These are phyloP conservation scores for Fusarium sp. DNA, from an alignment of 2,329 filamentous ascomycete species.

Conservation along the genomic window DNA sequence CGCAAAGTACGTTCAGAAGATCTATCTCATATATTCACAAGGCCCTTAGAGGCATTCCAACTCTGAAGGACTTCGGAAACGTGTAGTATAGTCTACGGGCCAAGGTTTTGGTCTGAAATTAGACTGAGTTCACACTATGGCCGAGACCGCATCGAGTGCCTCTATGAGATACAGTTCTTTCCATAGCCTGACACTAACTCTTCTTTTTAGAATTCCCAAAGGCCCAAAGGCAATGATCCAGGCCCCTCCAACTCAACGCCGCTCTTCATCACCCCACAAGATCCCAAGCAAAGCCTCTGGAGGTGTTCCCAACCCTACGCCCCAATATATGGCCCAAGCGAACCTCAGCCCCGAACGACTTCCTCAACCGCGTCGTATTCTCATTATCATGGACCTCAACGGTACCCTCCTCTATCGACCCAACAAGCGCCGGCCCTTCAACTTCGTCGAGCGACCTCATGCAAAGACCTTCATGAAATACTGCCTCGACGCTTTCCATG, in stretches of 20 bases:
- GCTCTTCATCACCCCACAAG: slow-evolving; percentile 7
- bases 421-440: slow-evolving; percentile 55
- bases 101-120: too few species aligned
- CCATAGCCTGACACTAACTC: background rate
- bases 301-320: slow-evolving; percentile 69
- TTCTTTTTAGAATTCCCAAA: slow-evolving; percentile 6
- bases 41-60: background rate
- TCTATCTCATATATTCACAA: background rate
- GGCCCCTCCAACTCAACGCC: background rate
- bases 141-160: too few species aligned
- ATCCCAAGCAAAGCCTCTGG: slow-evolving; percentile 57
- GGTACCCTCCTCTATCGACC: slow-evolving; percentile 86
- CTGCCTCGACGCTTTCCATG: slow-evolving; percentile 76
- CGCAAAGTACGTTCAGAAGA: background rate
- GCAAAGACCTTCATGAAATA: slow-evolving; percentile 76
- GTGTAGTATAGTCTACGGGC: too few species aligned
- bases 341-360: slow-evolving; percentile 54
- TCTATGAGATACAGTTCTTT: too few species aligned
- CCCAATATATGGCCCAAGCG: slow-evolving; percentile 69
- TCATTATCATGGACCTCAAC: slow-evolving; percentile 92
- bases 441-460: slow-evolving; percentile 74
- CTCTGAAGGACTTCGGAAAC: background rate
- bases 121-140: background rate
- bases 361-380: slow-evolving; percentile 66
- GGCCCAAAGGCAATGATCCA: slow-evolving; percentile 2